phyloP scores from a whole-genome alignment of 2,329 filamentous ascomycete species.

The Sporothrix mexicana region DNA sequence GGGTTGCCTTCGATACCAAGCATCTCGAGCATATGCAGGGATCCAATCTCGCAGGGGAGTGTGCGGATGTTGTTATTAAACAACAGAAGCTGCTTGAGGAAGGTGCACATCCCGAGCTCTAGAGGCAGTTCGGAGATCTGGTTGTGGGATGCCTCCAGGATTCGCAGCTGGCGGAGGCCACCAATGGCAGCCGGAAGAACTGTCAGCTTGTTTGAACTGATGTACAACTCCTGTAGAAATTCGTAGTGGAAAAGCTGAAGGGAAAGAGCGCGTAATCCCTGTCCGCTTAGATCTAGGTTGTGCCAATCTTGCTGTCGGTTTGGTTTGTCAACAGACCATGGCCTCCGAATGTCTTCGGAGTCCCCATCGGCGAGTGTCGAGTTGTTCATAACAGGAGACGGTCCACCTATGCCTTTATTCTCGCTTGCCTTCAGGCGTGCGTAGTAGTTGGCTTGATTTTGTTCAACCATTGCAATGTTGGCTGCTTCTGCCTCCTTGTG shows the following conservation, averaged over 20 bases:
- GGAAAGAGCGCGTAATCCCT: constrained; percentile 84
- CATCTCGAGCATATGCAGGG: constrained; percentile 84
- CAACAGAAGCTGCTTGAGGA: constrained; percentile 80
- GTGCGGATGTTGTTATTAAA: constrained; percentile 89
- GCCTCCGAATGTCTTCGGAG: constrained; percentile 62
- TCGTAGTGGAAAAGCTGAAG: constrained; percentile 81
- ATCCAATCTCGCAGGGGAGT: constrained; percentile 85
- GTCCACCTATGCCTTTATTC: constrained; percentile 68
- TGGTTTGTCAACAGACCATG: constrained; percentile 67
- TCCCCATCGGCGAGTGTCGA: constrained; percentile 60
- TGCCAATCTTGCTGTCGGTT: constrained; percentile 83
- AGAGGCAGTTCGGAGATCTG: constrained; percentile 80
- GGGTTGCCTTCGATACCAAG: constrained; percentile 94
- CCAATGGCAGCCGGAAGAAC: constrained; percentile 82
- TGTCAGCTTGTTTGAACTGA: constrained; percentile 89
- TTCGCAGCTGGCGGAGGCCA: constrained; percentile 76
- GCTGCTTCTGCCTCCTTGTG: constrained; percentile 77
- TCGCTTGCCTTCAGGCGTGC: constrained; percentile 72
- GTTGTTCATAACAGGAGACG: constrained; percentile 57
- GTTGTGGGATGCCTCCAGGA: constrained; percentile 90
- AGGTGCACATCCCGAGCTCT: constrained; percentile 96
- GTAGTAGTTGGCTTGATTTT: constrained; percentile 72
- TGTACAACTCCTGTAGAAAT: constrained; percentile 89
- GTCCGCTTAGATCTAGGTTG: constrained; percentile 93
- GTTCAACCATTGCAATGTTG: constrained; percentile 72